phyloP scores from a whole-genome alignment of 768 basidiomycete species.

The Rhizopogon vinicolor region DNA sequence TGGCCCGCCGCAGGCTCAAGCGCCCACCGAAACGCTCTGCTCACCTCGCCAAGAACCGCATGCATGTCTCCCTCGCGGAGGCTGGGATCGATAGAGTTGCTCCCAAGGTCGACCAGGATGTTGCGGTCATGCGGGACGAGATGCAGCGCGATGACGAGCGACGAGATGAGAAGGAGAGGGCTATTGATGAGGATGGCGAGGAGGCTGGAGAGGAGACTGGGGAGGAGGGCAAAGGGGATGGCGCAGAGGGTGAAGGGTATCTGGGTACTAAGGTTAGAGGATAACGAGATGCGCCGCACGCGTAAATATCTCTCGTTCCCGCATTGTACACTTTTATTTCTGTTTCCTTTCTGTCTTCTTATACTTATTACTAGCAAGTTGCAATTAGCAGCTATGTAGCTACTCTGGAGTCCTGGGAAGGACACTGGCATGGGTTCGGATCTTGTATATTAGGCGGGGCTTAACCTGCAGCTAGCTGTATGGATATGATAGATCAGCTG shows the following conservation, averaged over 20 bases:
- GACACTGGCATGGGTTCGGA: neutral
- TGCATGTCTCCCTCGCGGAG: slow-evolving; percentile 81
- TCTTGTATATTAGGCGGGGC: neutral
- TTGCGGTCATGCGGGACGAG: slow-evolving; percentile 76
- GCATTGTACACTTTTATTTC: neutral
- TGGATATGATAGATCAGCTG: neutral
- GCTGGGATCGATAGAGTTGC: slow-evolving; percentile 87
- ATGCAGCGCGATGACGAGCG: slow-evolving; percentile 63
- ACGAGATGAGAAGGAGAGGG: slow-evolving; percentile 14
- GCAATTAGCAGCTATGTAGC: no score
- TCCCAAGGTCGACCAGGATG: slow-evolving; percentile 80
- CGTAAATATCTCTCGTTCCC: neutral
- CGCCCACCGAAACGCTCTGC: slow-evolving; percentile 79
- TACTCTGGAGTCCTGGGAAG: no score
- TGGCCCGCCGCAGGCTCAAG: slow-evolving; percentile 87
- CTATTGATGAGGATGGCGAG: slow-evolving; percentile 22
- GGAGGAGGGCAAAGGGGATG: slow-evolving; percentile 16
- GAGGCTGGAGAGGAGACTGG: slow-evolving; percentile 18
- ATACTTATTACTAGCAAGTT: no score
- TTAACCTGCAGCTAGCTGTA: neutral
- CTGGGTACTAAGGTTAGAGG: slow-evolving; percentile 19
- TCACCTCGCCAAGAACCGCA: slow-evolving; percentile 76
- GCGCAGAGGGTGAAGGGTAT: slow-evolving; percentile 28
- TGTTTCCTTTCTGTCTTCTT: neutral
- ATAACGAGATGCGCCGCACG: neutral